phyloP scores from a whole-genome alignment of 345 rosid species.

The Euphorbia peplus region DNA sequence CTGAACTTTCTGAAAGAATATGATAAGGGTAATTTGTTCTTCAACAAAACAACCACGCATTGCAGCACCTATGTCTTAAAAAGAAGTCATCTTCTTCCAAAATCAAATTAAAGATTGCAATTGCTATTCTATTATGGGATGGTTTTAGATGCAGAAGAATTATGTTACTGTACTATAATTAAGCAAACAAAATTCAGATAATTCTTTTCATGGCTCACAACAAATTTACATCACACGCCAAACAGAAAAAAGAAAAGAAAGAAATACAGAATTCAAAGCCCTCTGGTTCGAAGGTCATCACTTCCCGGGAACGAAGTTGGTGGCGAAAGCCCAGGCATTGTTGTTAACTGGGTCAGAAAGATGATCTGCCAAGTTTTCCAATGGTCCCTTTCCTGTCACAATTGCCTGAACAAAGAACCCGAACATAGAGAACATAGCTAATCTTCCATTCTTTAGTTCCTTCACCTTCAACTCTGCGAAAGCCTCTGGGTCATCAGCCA shows the following conservation, averaged over 20 bases:
- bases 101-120: too few species aligned
- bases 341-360: conserved; percentile 80
- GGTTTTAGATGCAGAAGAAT: too few species aligned
- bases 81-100: too few species aligned
- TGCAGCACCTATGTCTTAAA: too few species aligned
- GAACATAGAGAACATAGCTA: conserved; percentile 88
- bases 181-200: conserved; percentile 15
- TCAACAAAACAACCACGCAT: too few species aligned
- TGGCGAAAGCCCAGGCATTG: conserved; percentile 89
- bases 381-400: conserved; percentile 76
- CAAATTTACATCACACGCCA: conserved; percentile 21
- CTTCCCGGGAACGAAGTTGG: conserved; percentile 89
- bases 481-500: conserved; percentile 83
- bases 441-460: conserved; percentile 77
- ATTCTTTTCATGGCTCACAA: conserved; percentile 16
- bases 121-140: too few species aligned
- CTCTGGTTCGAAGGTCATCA: conserved; percentile 22
- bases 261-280: background rate
- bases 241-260: too few species aligned
- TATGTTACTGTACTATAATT: too few species aligned
- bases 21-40: too few species aligned
- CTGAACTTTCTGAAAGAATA: too few species aligned
- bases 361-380: conserved; percentile 81
- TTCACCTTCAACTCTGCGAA: conserved; percentile 80
- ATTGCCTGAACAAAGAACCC: conserved; percentile 87